A percentile compares a stretch with the other conserved stretches of the same genome.
These are phyloP conservation scores for Lathyrus tuberosus DNA, from an alignment of 306 rosid species.

Conservation along the genomic window DNA sequence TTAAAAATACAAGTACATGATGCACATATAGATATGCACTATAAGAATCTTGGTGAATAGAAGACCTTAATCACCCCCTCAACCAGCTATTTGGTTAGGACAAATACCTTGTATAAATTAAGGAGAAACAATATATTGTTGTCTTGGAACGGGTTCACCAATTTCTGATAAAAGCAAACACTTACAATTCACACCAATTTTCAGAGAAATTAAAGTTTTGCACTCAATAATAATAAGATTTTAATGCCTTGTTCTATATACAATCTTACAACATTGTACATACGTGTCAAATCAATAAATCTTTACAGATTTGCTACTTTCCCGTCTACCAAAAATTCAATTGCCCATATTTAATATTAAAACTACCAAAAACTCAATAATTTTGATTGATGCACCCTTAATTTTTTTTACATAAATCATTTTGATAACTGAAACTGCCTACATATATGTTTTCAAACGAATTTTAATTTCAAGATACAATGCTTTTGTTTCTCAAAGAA, in stretches of 20 bases:
- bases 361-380: conserved; percentile 7
- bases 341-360: background rate
- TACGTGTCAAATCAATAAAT: conserved; percentile 17
- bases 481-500: background rate
- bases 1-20: conserved; percentile 27
- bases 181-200: conserved; percentile 23
- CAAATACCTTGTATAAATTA: conserved; percentile 77
- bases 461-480: conserved; percentile 1
- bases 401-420: background rate
- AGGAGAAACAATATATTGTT: conserved; percentile 70
- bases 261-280: background rate
- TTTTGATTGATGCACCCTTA: background rate
- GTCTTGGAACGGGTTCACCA: conserved; percentile 76
- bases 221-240: conserved; percentile 6
- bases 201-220: conserved; percentile 16
- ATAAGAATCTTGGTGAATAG: conserved; percentile 15
- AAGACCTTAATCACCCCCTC: conserved; percentile 76
- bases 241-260: conserved; percentile 11
- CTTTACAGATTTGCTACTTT: conserved; percentile 21
- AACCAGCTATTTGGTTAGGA: conserved; percentile 85
- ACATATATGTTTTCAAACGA: background rate
- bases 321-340: conserved; percentile 19
- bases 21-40: conserved; percentile 26
- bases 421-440: conserved; percentile 1
- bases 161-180: conserved; percentile 56